Conservation (phyloP, 2,329 filamentous ascomycete species). For the Elsinoe ampelina region DNA sequence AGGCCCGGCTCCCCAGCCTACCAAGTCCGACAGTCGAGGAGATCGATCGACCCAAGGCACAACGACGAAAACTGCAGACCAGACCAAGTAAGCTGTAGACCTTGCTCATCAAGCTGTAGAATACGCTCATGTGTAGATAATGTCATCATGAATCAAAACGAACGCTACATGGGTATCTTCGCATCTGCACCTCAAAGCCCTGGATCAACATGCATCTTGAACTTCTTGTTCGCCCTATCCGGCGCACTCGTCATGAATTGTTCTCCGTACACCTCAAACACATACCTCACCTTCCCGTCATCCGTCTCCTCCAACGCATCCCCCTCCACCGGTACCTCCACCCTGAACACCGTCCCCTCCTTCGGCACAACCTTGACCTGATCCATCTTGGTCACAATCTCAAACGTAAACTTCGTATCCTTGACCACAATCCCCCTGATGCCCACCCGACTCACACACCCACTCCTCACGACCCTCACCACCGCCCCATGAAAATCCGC, state of each 20-base stretch:
- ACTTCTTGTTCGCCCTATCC: conserved; percentile 83
- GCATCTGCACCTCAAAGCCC: conserved; percentile 50
- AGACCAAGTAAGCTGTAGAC: not conserved
- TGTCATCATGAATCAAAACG: conserved; percentile 5
- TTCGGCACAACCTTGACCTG: conserved; percentile 60
- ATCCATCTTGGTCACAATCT: conserved; percentile 56
- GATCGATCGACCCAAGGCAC: not conserved
- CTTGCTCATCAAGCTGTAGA: not conserved
- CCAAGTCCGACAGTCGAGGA: not conserved
- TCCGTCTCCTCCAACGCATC: conserved; percentile 19
- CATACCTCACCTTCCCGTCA: conserved; percentile 41
- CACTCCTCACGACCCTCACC: conserved; percentile 71
- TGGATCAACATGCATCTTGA: conserved; percentile 72
- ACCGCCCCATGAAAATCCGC: conserved; percentile 87
- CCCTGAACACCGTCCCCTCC: conserved; percentile 75
- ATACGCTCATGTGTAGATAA: not conserved
- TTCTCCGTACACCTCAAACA: conserved; percentile 79
- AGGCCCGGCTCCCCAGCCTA: conserved; percentile 14
- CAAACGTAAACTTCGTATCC: conserved; percentile 78
- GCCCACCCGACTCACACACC: conserved; percentile 73
- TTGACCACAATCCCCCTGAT: conserved; percentile 77
- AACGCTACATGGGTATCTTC: conserved; percentile 12
- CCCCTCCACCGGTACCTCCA: conserved; percentile 52
- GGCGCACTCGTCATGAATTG: conserved; percentile 76
- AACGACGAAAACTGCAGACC: conserved; percentile 11